Percentiles rank a stretch among this genome's conserved stretches.
Evolutionary conservation across 306 rosid genomes (phyloP).

Genomic region (Cucurbita pepo): DNA sequence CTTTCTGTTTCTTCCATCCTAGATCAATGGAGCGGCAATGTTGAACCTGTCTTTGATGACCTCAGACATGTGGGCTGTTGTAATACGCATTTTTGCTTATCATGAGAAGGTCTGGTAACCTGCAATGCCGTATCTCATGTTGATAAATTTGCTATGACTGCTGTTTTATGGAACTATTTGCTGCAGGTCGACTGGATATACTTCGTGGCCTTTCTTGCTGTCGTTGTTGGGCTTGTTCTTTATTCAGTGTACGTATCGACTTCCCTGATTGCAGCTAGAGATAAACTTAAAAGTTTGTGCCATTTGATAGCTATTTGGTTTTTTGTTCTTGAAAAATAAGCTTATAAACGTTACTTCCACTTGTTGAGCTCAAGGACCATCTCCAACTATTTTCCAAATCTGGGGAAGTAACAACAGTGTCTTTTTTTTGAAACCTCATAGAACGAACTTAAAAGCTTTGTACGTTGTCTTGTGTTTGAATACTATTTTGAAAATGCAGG

Average conservation of each 20-base stretch:
- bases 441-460: neutral
- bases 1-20: constrained; percentile 21
- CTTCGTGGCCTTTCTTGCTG: constrained; percentile 66
- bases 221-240: constrained; percentile 51
- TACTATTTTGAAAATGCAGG: constrained; percentile 18
- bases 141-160: neutral
- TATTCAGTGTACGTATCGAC: constrained; percentile 59
- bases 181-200: constrained; percentile 94
- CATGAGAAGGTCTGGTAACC: constrained; percentile 54
- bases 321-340: no score
- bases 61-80: constrained; percentile 98
- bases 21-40: constrained; percentile 72
- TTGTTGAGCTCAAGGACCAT: no score
- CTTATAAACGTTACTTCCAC: no score
- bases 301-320: no score
- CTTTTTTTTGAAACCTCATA: no score
- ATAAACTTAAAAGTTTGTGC: neutral
- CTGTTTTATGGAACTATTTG: neutral
- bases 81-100: constrained; percentile 82
- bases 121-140: neutral
- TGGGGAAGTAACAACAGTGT: no score
- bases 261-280: neutral
- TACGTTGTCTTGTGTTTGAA: neutral
- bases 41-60: constrained; percentile 84
- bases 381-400: no score